Percentiles rank a stretch among this genome's conserved stretches.
These are phyloP conservation scores for Lizonia empirigonia DNA, from an alignment of 2,329 filamentous ascomycete species.

Conservation along the genomic window DNA sequence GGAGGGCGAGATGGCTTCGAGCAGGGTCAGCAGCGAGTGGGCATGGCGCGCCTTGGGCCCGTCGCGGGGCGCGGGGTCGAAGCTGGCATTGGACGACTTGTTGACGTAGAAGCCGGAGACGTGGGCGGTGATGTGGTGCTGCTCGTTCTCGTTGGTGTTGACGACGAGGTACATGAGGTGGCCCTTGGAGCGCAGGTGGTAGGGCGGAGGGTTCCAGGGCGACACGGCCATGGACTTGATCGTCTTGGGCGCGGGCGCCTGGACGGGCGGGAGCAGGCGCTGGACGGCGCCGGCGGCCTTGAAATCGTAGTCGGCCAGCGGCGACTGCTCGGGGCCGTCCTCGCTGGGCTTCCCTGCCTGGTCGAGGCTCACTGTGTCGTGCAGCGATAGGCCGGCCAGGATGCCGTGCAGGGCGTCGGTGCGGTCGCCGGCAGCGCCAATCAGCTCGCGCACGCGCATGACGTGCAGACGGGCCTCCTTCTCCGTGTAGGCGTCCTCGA, in stretches of 20 bases:
- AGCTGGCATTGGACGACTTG: conserved; percentile 93
- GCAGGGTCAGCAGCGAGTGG: conserved; percentile 84
- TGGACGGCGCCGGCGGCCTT: conserved; percentile 69
- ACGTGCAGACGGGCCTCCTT: conserved; percentile 97
- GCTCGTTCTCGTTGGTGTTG: conserved; percentile 92
- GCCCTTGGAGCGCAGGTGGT: conserved; percentile 86
- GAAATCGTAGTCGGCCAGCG: conserved; percentile 76
- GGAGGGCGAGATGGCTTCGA: conserved; percentile 79
- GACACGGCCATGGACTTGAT: conserved; percentile 88
- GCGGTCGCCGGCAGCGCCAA: conserved; percentile 87
- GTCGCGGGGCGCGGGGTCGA: conserved; percentile 83
- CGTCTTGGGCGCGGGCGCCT: conserved; percentile 79
- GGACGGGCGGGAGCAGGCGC: conserved; percentile 69
- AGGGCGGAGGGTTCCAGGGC: conserved; percentile 94
- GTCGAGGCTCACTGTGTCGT: conserved; percentile 71
- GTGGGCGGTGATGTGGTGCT: conserved; percentile 90
- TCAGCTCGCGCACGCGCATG: conserved; percentile 86
- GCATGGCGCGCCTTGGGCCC: conserved; percentile 78
- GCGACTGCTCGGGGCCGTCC: conserved; percentile 43
- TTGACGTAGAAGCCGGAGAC: conserved; percentile 97
- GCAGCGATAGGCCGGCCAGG: conserved; percentile 81
- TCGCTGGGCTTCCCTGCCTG: conserved; percentile 36
- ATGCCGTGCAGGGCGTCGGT: conserved; percentile 87
- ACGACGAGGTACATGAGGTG: conserved; percentile 90
- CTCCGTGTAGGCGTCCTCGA: conserved; percentile 97